A percentile compares a stretch with the other conserved stretches of the same genome.
Evolutionary conservation across 2,329 filamentous ascomycete species (phyloP).

Genomic region (Xylaria sp.): DNA sequence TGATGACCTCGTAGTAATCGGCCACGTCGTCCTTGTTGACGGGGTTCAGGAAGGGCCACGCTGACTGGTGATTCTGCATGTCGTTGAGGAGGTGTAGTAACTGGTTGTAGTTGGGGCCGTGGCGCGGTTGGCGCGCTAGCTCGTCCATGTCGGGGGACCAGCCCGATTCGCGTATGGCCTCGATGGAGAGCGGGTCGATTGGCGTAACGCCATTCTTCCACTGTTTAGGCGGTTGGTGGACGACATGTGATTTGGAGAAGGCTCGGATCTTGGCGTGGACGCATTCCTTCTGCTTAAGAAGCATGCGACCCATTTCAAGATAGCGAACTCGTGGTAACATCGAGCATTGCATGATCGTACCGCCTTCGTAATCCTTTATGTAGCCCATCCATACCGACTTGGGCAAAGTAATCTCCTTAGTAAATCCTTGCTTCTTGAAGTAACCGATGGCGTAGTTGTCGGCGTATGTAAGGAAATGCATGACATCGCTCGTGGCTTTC

Average conservation of each 20-base stretch:
- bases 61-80: constrained; percentile 90
- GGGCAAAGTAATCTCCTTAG: constrained; percentile 95
- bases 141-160: constrained; percentile 99
- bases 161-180: constrained; percentile 88
- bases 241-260: constrained; percentile 86
- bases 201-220: constrained; percentile 79
- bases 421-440: constrained; percentile 99
- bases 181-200: constrained; percentile 87
- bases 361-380: constrained; percentile 99
- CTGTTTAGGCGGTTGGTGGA: constrained; percentile 84
- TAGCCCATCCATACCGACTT: constrained; percentile 98
- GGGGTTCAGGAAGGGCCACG: constrained; percentile 94
- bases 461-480: constrained; percentile 98
- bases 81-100: constrained; percentile 93
- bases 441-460: constrained; percentile 99
- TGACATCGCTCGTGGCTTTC: constrained; percentile 94
- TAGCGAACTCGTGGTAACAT: constrained; percentile 97
- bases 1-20: constrained; percentile 99
- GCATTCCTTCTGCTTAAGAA: constrained; percentile 96
- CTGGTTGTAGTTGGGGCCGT: constrained; percentile 96
- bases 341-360: constrained; percentile 98
- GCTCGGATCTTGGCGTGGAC: constrained; percentile 95
- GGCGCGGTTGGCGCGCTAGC: constrained; percentile 90
- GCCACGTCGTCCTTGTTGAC: constrained; percentile 96
- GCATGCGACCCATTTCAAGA: constrained; percentile 90